Conservation (phyloP, 805 yeast species). For the Starmerella davenportii region DNA sequence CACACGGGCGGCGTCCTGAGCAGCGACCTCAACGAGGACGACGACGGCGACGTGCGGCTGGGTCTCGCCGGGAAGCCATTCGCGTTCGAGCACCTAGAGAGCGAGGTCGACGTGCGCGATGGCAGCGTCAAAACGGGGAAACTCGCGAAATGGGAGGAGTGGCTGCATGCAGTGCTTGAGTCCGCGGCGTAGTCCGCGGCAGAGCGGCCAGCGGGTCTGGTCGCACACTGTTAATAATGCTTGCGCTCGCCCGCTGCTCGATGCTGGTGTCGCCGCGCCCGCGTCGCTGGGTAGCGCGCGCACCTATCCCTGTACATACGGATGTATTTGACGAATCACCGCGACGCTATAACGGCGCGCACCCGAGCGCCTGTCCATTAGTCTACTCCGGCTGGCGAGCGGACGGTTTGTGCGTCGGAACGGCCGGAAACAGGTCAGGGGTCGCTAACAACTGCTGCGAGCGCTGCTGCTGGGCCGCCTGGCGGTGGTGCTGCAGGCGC, state of each 20-base stretch:
- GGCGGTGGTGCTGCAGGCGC: constrained; percentile 23
- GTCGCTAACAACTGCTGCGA: constrained; percentile 20
- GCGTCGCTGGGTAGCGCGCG: too few species aligned
- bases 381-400: constrained; percentile 1
- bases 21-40: constrained; percentile 15
- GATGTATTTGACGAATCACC: too few species aligned
- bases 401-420: constrained; percentile 19
- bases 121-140: constrained; percentile 54
- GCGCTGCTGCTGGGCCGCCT: constrained; percentile 19
- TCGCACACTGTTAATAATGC: too few species aligned
- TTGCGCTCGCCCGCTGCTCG: too few species aligned
- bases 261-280: too few species aligned
- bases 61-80: constrained; percentile 29
- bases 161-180: constrained; percentile 46
- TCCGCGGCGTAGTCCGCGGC: neutral
- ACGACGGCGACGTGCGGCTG: constrained; percentile 28
- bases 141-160: constrained; percentile 45
- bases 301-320: too few species aligned
- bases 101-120: constrained; percentile 38
- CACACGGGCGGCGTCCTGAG: constrained; percentile 29
- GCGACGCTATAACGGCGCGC: too few species aligned
- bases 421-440: constrained; percentile 23
- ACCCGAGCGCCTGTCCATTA: too few species aligned
- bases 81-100: constrained; percentile 51
- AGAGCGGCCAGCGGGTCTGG: neutral